phyloP scores from a whole-genome alignment of 129 eudicot genomes.

The Calendula officinalis region DNA sequence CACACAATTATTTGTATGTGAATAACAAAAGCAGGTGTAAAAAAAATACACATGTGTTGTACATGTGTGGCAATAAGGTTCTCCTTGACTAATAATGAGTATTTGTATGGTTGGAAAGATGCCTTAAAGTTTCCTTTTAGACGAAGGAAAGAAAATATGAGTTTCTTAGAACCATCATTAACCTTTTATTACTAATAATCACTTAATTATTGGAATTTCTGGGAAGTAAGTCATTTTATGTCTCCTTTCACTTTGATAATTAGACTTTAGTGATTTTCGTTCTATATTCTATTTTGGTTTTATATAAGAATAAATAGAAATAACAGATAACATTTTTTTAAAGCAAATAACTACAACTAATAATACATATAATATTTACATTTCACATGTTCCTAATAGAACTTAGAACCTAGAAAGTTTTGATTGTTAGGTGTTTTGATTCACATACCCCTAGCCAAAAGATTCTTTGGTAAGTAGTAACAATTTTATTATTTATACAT shows the following conservation, averaged over 20 bases:
- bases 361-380: too few species aligned
- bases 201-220: constrained; percentile 5
- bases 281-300: too few species aligned
- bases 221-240: constrained; percentile 7
- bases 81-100: constrained; percentile 30
- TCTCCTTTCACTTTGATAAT: not conserved
- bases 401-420: too few species aligned
- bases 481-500: too few species aligned
- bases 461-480: too few species aligned
- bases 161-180: constrained; percentile 10
- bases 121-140: constrained; percentile 32
- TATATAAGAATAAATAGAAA: too few species aligned
- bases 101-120: constrained; percentile 37
- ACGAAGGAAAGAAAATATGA: constrained; percentile 25
- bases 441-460: too few species aligned
- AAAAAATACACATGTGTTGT: constrained; percentile 20
- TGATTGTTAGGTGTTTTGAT: too few species aligned
- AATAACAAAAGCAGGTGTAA: constrained; percentile 21
- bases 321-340: too few species aligned
- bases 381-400: too few species aligned
- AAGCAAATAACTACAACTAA: too few species aligned
- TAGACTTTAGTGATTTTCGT: too few species aligned
- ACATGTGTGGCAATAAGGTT: constrained; percentile 30
- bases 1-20: constrained; percentile 15
- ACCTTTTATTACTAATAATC: constrained; percentile 21